Base-by-base conservation (phyloP, 129 eudicot species). In the Pseudognaphalium luteoalbum region DNA sequence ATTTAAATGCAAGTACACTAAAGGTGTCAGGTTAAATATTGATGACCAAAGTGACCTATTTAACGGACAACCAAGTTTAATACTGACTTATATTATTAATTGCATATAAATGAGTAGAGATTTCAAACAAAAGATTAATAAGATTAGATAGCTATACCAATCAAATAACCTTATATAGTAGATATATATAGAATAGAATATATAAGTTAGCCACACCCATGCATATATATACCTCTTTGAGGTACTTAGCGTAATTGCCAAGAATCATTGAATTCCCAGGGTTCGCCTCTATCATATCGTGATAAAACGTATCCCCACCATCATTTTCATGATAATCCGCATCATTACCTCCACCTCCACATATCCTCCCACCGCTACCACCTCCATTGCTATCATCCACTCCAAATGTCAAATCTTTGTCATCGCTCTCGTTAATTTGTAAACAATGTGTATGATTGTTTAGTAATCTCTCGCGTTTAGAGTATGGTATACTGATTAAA, bases 261-360 rank as follows among this genome's bases (percentile, higher is more conserved):
- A 64, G 68, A 63, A 63, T 63, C 39, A 63, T 22, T 6, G 68
- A 15, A 39, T 63, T 63, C 5, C n/a, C 21, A 5, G 68, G 68
- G 68, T 62, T 62, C n/a, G 20, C 19, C 7, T 64, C 69, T 32
- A 64, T 64, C 69, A 64, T 64, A 64, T 17, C 15, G 17, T 64
- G 37, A 64, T 64, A 64, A 32, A 28, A 64, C 39, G 16, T 16
- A 16, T 32, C 39, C 16, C 32, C 41, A 14, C 2, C 69, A 34
- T 64, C 69, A 6, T 64, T 64, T 34, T 30, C 69, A n/a, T 64
- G 69, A 64, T 30, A 16, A 64, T 64, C 69, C 20, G 5, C 69
- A 0, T n/a, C 69, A 30, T 34, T 34, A 32, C 0, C 9, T 64
- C 69, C 69, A 11, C 69, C 69, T 29, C 41, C 17, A 32, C 8